These are phyloP conservation scores for Carex sylvatica DNA, from an alignment of 202 grass and related monocot species.

Conservation along the genomic window DNA sequence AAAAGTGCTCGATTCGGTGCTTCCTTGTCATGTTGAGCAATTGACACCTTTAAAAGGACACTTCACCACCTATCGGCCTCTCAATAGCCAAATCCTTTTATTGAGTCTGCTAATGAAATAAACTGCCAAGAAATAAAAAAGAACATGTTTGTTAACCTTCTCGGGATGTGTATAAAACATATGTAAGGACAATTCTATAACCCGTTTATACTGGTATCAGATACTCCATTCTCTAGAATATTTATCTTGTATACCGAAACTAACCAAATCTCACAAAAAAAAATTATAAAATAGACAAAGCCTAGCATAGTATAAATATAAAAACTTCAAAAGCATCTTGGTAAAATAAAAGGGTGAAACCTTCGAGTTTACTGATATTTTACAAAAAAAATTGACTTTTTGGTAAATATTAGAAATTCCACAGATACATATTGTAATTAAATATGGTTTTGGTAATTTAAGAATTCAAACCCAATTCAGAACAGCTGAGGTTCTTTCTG, in stretches of 20 bases:
- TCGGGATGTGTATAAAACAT: neutral
- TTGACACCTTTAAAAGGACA: neutral
- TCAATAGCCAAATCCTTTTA: neutral
- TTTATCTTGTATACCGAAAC: neutral
- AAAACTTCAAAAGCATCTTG: neutral
- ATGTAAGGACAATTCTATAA: neutral
- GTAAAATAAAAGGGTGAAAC: neutral
- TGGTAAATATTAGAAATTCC: neutral
- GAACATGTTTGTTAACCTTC: neutral
- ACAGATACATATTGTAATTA: neutral
- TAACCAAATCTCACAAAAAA: neutral
- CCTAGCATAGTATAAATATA: neutral
- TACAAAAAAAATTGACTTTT: neutral
- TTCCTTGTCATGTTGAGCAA: conserved; percentile 57
- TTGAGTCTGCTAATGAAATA: conserved; percentile 6
- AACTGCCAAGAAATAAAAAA: neutral
- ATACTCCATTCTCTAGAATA: neutral
- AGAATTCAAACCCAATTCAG: neutral
- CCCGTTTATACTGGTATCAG: neutral
- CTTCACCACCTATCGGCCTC: conserved; percentile 1
- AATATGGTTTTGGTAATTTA: neutral
- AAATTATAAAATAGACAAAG: neutral
- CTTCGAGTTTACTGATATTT: neutral
- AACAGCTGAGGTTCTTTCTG: neutral
- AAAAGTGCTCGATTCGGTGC: conserved; percentile 40